Conservation (phyloP, 805 yeast species). For the Ogataea chonburiensis region DNA sequence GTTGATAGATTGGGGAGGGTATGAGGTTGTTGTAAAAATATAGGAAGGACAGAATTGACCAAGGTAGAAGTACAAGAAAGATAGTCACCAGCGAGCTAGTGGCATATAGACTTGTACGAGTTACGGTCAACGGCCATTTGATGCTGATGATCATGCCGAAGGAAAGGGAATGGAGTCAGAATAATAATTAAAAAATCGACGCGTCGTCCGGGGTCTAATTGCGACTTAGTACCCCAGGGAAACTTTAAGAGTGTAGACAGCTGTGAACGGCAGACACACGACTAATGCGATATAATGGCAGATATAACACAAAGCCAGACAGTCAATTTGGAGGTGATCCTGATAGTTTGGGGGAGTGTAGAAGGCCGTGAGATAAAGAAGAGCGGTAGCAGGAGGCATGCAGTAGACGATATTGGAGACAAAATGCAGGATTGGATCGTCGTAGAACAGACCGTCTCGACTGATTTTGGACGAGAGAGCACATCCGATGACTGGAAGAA, state of each 20-base stretch:
- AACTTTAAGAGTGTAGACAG: slow-evolving; percentile 64
- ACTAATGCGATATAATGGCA: slow-evolving; percentile 69
- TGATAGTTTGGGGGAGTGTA: slow-evolving; percentile 64
- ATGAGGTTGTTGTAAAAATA: slow-evolving; percentile 32
- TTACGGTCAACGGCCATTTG: slow-evolving; percentile 24
- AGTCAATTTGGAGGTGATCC: slow-evolving; percentile 72
- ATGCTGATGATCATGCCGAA: slow-evolving; percentile 24
- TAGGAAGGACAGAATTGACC: slow-evolving; percentile 33
- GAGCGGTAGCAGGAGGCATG: slow-evolving; percentile 85
- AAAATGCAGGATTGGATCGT: slow-evolving; percentile 62
- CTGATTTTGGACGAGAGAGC: slow-evolving; percentile 62
- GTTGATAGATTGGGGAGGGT: slow-evolving; percentile 25
- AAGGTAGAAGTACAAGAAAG: slow-evolving; percentile 31
- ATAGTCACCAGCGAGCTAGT: slow-evolving; percentile 17
- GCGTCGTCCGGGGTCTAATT: slow-evolving; percentile 3
- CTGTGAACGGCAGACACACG: slow-evolving; percentile 69
- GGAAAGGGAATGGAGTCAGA: neutral
- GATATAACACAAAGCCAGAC: slow-evolving; percentile 73
- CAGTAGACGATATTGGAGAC: slow-evolving; percentile 73
- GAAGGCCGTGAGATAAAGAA: slow-evolving; percentile 85
- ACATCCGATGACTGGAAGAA: slow-evolving; percentile 79
- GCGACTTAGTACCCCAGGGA: slow-evolving; percentile 37
- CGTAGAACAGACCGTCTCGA: slow-evolving; percentile 61
- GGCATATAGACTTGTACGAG: slow-evolving; percentile 23
- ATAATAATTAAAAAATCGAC: slow-evolving; percentile 1